A percentile compares a stretch with the other conserved stretches of the same genome.
phyloP scores from a whole-genome alignment of 306 rosid genomes.

The Cajanus cajan region DNA sequence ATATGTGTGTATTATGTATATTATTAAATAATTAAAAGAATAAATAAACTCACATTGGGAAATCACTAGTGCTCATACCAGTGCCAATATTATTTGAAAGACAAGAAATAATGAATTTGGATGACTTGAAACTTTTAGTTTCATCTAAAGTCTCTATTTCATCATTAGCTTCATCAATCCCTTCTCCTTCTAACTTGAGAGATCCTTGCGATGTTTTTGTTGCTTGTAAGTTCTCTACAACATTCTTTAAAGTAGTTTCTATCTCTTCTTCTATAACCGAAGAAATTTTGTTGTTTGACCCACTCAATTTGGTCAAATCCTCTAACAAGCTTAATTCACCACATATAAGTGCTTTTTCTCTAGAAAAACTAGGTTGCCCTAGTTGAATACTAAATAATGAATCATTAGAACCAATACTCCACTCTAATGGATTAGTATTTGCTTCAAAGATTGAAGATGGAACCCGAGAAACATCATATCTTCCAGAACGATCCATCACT shows the following conservation, averaged over 20 bases:
- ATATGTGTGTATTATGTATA: neutral
- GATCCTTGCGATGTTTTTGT: constrained; percentile 26
- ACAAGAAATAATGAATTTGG: constrained; percentile 34
- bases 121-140: constrained; percentile 25
- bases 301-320: constrained; percentile 48
- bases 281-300: constrained; percentile 33
- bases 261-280: constrained; percentile 26
- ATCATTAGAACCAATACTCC: constrained; percentile 86
- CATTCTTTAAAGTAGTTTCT: constrained; percentile 16
- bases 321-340: constrained; percentile 36
- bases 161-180: neutral
- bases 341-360: constrained; percentile 35
- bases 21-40: neutral
- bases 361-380: constrained; percentile 57
- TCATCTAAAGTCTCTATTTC: constrained; percentile 16
- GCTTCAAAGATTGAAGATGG: constrained; percentile 65
- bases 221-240: constrained; percentile 17
- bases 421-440: constrained; percentile 50
- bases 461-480: constrained; percentile 55
- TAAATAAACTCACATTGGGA: constrained; percentile 61
- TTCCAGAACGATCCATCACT: constrained; percentile 63
- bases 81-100: constrained; percentile 41
- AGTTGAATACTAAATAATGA: constrained; percentile 82
- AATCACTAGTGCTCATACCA: constrained; percentile 42
- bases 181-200: constrained; percentile 20